These are phyloP conservation scores for Cymbomonas tetramitiformis DNA, from an alignment of 139 green algal species.

Conservation along the genomic window DNA sequence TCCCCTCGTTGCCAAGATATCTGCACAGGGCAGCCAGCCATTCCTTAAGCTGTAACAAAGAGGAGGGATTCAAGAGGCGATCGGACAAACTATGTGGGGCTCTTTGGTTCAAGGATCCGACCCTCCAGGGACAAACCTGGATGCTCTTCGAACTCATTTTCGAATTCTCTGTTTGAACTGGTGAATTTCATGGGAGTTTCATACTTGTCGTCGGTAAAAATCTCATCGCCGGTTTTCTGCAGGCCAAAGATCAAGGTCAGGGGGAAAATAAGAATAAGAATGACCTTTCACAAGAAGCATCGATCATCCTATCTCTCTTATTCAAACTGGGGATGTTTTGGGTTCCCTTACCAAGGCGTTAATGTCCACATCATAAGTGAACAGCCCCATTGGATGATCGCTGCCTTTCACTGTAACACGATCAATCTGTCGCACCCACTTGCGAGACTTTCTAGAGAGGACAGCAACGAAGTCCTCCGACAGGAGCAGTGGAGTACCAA, in stretches of 20 bases:
- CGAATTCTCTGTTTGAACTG: slow-evolving; percentile 19
- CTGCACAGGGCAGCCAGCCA: too few species aligned
- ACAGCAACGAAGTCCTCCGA: slow-evolving; percentile 64
- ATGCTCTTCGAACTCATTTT: slow-evolving; percentile 59
- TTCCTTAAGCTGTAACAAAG: not conserved
- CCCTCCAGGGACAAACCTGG: slow-evolving; percentile 63
- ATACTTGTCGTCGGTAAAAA: too few species aligned
- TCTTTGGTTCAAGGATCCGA: slow-evolving; percentile 6
- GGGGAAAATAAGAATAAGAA: not conserved
- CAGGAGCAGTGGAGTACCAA: slow-evolving; percentile 63
- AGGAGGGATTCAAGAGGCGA: not conserved
- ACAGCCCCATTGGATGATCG: slow-evolving; percentile 57
- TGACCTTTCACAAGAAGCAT: too few species aligned
- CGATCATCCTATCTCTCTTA: too few species aligned
- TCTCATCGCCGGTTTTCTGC: too few species aligned
- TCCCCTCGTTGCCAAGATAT: slow-evolving; percentile 25
- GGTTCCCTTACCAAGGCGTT: slow-evolving; percentile 9
- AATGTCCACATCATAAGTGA: slow-evolving; percentile 40
- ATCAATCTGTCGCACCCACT: slow-evolving; percentile 68
- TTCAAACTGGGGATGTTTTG: not conserved
- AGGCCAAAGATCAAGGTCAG: too few species aligned
- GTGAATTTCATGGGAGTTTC: too few species aligned
- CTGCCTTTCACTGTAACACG: slow-evolving; percentile 81
- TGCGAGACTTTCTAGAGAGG: slow-evolving; percentile 22
- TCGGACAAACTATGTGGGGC: slow-evolving; percentile 22